Conservation (phyloP, 176 grass and related monocot species). For the Oryza meridionalis region DNA sequence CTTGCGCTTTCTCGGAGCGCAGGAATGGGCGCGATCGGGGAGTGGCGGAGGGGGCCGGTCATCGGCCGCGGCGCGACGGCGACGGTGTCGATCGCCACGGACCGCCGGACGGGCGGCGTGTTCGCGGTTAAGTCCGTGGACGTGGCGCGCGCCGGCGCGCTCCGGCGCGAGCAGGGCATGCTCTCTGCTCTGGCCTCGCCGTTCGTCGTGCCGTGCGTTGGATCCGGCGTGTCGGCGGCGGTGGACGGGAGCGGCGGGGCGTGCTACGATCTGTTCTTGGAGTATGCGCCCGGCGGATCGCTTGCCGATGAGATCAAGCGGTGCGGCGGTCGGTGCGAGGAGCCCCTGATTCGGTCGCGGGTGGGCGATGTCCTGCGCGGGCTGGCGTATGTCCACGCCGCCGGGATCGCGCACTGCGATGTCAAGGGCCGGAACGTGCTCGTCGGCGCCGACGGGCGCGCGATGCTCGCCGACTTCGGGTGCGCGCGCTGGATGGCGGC, state of each 20-base stretch:
- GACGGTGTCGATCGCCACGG: conserved; percentile 46
- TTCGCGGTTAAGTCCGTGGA: conserved; percentile 57
- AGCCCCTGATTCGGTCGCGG: conserved; percentile 31
- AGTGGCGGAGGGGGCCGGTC: conserved; percentile 42
- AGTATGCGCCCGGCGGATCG: conserved; percentile 54
- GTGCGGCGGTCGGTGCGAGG: conserved; percentile 31
- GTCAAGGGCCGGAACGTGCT: conserved; percentile 56
- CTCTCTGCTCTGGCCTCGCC: conserved; percentile 37
- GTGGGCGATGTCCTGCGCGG: conserved; percentile 41
- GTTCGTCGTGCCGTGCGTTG: conserved; percentile 42
- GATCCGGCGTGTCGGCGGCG: conserved; percentile 19
- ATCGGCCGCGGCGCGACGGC: conserved; percentile 54
- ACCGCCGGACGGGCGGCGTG: conserved; percentile 23
- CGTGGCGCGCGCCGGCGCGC: conserved; percentile 10
- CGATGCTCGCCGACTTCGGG: conserved; percentile 58
- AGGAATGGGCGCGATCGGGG: conserved; percentile 16
- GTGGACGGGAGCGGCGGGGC: neutral
- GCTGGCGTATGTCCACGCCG: conserved; percentile 41
- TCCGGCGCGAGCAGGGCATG: conserved; percentile 42
- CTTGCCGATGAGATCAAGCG: conserved; percentile 48
- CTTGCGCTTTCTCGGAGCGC: conserved; percentile 1
- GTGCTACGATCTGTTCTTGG: conserved; percentile 44
- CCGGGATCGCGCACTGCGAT: conserved; percentile 51
- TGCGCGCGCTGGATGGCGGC: conserved; percentile 32
- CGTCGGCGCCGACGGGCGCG: conserved; percentile 41